phyloP scores from a whole-genome alignment of 106 monocot genomes.

The Amphibolis antarctica region DNA sequence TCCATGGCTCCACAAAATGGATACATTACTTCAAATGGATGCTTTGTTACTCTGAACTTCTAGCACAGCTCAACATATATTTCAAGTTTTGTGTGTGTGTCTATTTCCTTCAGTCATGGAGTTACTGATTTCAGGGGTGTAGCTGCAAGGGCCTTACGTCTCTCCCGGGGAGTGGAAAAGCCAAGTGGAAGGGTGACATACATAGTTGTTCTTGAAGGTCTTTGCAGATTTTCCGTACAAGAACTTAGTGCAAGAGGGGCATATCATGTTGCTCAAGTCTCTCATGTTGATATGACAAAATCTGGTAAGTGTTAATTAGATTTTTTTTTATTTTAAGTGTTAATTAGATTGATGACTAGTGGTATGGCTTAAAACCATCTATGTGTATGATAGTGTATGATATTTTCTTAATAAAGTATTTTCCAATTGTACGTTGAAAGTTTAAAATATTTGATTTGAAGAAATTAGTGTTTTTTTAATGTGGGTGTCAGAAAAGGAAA shows the following conservation, averaged over 20 bases:
- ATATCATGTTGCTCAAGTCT: slow-evolving; percentile 72
- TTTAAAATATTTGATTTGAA: no score
- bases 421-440: no score
- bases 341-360: no score
- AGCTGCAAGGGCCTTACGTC: slow-evolving; percentile 91
- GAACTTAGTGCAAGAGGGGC: slow-evolving; percentile 70
- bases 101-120: not conserved
- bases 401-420: no score
- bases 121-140: slow-evolving; percentile 50
- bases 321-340: not conserved
- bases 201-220: slow-evolving; percentile 86
- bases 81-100: not conserved
- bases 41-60: not conserved
- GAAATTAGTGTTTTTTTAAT: no score
- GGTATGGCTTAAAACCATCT: no score
- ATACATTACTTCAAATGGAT: no score
- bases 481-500: no score
- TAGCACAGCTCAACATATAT: not conserved
- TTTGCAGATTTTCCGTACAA: slow-evolving; percentile 88
- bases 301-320: slow-evolving; percentile 39
- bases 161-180: slow-evolving; percentile 95
- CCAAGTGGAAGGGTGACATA: slow-evolving; percentile 97
- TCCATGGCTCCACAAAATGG: no score
- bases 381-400: no score
- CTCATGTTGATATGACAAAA: slow-evolving; percentile 84